Conservation (phyloP, 306 rosid genomes). For the Erythrophleum fordii region DNA sequence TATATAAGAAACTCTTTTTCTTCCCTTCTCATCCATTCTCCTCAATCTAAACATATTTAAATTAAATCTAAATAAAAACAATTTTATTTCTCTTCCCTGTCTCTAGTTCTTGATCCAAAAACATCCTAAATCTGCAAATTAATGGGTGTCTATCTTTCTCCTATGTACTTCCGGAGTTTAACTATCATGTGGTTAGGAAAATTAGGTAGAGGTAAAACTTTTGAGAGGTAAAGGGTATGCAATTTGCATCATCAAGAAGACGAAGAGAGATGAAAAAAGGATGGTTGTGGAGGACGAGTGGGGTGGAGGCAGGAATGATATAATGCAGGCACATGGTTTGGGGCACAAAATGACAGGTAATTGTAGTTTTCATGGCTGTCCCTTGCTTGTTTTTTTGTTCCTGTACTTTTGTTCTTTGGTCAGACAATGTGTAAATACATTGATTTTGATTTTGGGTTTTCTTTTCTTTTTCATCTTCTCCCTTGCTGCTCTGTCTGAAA, state of each 20-base stretch:
- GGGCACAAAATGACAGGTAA: constrained; percentile 61
- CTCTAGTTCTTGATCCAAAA: not conserved
- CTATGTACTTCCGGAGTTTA: constrained; percentile 30
- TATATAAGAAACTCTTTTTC: not conserved
- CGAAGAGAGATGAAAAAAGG: constrained; percentile 26
- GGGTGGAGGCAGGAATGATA: constrained; percentile 46
- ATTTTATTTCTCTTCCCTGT: not conserved
- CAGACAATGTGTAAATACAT: constrained; percentile 44
- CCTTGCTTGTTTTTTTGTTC: constrained; percentile 39
- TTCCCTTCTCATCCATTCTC: not conserved
- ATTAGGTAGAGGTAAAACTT: constrained; percentile 32
- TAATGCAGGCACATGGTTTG: constrained; percentile 65
- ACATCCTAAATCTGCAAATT: constrained; percentile 36
- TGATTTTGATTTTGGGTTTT: constrained; percentile 3
- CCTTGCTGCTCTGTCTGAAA: constrained; percentile 12
- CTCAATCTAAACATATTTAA: not conserved
- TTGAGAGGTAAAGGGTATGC: constrained; percentile 43
- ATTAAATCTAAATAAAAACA: not conserved
- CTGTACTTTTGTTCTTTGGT: constrained; percentile 45
- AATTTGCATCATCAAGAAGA: constrained; percentile 38
- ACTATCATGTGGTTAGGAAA: constrained; percentile 37
- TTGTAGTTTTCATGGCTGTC: constrained; percentile 64
- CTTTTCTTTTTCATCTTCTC: not conserved
- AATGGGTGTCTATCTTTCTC: constrained; percentile 31
- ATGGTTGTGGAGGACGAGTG: constrained; percentile 24